phyloP scores from a whole-genome alignment of 805 yeast genomes.

The Yamadazyma sp. region DNA sequence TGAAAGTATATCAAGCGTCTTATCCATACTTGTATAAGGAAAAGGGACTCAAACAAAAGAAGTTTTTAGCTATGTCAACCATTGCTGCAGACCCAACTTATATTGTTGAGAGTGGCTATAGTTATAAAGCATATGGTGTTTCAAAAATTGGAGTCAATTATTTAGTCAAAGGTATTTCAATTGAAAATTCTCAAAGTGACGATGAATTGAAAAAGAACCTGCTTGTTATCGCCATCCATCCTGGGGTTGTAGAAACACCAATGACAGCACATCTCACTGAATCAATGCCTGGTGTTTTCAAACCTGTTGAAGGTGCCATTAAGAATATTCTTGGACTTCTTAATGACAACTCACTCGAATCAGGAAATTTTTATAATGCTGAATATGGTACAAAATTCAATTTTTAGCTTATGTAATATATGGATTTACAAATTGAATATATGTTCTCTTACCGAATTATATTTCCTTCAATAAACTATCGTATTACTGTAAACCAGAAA shows the following conservation, averaged over 20 bases:
- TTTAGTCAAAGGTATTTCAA: conserved; percentile 20
- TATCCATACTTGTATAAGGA: conserved; percentile 22
- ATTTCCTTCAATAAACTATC: too few species aligned
- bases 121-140: conserved; percentile 18
- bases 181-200: conserved; percentile 9
- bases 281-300: not conserved
- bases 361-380: conserved; percentile 1
- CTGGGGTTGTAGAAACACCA: conserved; percentile 40
- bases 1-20: conserved; percentile 20
- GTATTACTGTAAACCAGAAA: too few species aligned
- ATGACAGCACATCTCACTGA: conserved; percentile 14
- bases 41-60: not conserved
- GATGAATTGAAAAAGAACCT: conserved; percentile 14
- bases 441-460: too few species aligned
- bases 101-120: not conserved
- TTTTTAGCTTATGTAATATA: not conserved
- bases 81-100: not conserved
- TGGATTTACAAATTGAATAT: too few species aligned
- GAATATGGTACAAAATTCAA: not conserved
- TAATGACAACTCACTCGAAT: not conserved
- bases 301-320: not conserved
- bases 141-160: conserved; percentile 36
- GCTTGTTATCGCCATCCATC: conserved; percentile 30
- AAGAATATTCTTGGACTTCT: not conserved
- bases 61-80: not conserved